These are phyloP conservation scores for Medicago ruthenica DNA, from an alignment of 306 rosid species.

Conservation along the genomic window DNA sequence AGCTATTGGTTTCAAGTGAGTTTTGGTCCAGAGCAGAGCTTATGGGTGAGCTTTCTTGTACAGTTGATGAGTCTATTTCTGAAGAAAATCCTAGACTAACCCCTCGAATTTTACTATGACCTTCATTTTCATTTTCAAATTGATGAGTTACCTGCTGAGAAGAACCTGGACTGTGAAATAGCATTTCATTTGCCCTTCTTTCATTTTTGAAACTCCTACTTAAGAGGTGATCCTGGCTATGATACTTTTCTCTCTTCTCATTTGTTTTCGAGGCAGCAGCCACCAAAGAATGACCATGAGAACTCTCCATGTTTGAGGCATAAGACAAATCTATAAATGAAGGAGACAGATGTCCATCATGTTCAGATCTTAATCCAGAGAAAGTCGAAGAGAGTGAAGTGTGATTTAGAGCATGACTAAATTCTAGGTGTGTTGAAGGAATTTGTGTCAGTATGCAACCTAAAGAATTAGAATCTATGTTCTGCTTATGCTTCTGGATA, in stretches of 20 bases:
- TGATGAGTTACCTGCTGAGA: slow-evolving; percentile 51
- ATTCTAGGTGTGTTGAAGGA: slow-evolving; percentile 41
- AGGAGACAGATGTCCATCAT: slow-evolving; percentile 46
- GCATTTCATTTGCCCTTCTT: slow-evolving; percentile 44
- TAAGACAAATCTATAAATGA: slow-evolving; percentile 63
- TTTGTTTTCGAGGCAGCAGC: slow-evolving; percentile 48
- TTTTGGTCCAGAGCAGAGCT: slow-evolving; percentile 56
- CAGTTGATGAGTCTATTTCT: slow-evolving; percentile 66
- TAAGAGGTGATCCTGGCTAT: slow-evolving; percentile 44
- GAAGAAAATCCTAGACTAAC: slow-evolving; percentile 55
- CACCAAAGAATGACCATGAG: slow-evolving; percentile 55
- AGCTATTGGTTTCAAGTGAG: slow-evolving; percentile 67
- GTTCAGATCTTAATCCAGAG: slow-evolving; percentile 52
- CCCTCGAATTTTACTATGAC: slow-evolving; percentile 70
- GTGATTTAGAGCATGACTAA: slow-evolving; percentile 44
- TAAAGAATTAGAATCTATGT: slow-evolving; percentile 46
- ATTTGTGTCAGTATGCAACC: slow-evolving; percentile 47
- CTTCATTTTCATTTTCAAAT: slow-evolving; percentile 71
- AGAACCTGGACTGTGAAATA: slow-evolving; percentile 49
- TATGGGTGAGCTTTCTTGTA: slow-evolving; percentile 66
- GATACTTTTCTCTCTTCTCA: slow-evolving; percentile 49
- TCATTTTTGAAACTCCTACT: slow-evolving; percentile 48
- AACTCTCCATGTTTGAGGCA: slow-evolving; percentile 62
- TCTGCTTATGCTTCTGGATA: slow-evolving; percentile 50
- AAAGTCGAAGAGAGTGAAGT: slow-evolving; percentile 47